phyloP scores from a whole-genome alignment of 2,329 filamentous ascomycete genomes.

The Cladosporium sp. region DNA sequence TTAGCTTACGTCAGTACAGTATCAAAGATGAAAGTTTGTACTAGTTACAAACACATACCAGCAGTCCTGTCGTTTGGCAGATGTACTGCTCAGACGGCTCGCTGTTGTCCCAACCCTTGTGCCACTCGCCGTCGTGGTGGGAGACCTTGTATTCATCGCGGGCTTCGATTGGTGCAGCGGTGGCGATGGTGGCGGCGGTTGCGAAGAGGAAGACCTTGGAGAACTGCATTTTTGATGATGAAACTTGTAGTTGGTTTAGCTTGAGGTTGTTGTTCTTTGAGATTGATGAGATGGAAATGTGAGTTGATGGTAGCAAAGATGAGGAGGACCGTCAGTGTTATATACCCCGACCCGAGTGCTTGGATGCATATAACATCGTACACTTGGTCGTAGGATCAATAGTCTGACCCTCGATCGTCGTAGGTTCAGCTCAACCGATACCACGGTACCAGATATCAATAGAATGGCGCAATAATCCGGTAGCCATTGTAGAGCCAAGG shows the following conservation, averaged over 20 bases:
- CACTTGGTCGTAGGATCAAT: background rate
- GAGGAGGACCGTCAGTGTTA: background rate
- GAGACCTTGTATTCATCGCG: background rate
- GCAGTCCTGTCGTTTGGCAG: background rate
- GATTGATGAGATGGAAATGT: background rate
- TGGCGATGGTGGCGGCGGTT: background rate
- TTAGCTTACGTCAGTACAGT: background rate
- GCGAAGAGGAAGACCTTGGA: conserved; percentile 4
- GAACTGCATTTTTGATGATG: background rate
- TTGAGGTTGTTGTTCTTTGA: background rate
- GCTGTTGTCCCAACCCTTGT: background rate
- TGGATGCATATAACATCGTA: background rate
- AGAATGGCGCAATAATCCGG: background rate
- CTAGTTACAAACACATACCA: background rate
- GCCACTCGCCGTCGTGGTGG: background rate
- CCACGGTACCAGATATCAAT: background rate
- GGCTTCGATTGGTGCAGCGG: background rate
- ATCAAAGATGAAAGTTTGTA: background rate
- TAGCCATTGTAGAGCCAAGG: background rate
- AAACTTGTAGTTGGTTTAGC: background rate
- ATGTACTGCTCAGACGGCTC: background rate
- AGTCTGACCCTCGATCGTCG: background rate
- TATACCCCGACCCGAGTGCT: background rate
- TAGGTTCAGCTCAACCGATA: background rate
- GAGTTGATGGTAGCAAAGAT: background rate